A percentile compares a stretch with the other conserved stretches of the same genome.
These are phyloP conservation scores for Chaetothyriales sp. DNA, from an alignment of 2,329 filamentous ascomycete genomes.

Conservation along the genomic window DNA sequence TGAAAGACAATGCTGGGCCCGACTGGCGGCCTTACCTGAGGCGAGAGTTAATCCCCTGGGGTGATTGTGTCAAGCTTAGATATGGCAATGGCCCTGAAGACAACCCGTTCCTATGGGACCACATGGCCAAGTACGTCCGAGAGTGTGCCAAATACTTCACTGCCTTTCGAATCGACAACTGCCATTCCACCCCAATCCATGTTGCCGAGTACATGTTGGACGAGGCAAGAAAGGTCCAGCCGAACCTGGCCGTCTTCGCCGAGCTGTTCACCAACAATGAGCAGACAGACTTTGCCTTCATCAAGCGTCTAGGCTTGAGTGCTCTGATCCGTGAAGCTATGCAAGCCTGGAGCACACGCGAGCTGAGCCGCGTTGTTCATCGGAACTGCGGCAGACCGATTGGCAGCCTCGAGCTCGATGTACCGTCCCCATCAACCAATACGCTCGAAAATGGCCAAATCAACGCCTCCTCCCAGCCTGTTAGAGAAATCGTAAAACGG, in stretches of 20 bases:
- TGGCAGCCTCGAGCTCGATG: constrained; percentile 87
- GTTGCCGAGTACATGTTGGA: constrained; percentile 93
- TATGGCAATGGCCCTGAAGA: constrained; percentile 70
- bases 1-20: constrained; percentile 84
- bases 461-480: constrained; percentile 11
- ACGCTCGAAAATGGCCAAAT: constrained; percentile 18
- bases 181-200: constrained; percentile 86
- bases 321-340: constrained; percentile 92
- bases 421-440: constrained; percentile 22
- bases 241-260: constrained; percentile 79
- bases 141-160: constrained; percentile 89
- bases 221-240: constrained; percentile 73
- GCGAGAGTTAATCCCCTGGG: constrained; percentile 94
- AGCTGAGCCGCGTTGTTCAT: constrained; percentile 84
- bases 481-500: constrained; percentile 53
- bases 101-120: constrained; percentile 87
- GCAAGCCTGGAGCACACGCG: constrained; percentile 92
- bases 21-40: constrained; percentile 85
- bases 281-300: constrained; percentile 90
- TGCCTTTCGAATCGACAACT: constrained; percentile 94
- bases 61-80: constrained; percentile 91
- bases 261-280: constrained; percentile 94
- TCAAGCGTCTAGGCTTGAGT: constrained; percentile 79
- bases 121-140: constrained; percentile 84
- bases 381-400: constrained; percentile 86